phyloP scores from a whole-genome alignment of 306 rosid species.

The Cicer judaicum region DNA sequence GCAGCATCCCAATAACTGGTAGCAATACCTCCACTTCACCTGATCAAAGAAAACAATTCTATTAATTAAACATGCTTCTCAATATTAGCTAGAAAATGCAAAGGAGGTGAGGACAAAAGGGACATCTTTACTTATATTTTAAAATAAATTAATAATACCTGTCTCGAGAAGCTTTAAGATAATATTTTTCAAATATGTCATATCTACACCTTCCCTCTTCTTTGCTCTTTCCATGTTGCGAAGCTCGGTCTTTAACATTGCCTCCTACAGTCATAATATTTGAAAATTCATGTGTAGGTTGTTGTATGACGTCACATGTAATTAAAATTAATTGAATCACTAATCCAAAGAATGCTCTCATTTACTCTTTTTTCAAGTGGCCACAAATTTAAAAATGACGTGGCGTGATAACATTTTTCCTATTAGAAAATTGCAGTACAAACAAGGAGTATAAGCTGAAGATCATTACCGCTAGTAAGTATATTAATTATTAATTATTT shows the following conservation, averaged over 20 bases:
- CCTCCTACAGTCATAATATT: constrained; percentile 60
- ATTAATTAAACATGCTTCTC: constrained; percentile 30
- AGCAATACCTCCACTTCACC: constrained; percentile 97
- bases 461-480: constrained; percentile 7
- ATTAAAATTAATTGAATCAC: constrained; percentile 16
- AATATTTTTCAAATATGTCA: constrained; percentile 93
- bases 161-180: constrained; percentile 98
- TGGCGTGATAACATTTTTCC: constrained; percentile 26
- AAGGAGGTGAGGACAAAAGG: constrained; percentile 22
- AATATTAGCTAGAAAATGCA: constrained; percentile 23
- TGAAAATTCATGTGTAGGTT: constrained; percentile 34
- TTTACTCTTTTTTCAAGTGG: constrained; percentile 16
- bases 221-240: constrained; percentile 81
- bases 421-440: constrained; percentile 5
- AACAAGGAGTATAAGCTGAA: constrained; percentile 25
- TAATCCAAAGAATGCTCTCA: neutral
- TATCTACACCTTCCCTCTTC: constrained; percentile 96
- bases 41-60: constrained; percentile 42
- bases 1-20: constrained; percentile 96
- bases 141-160: constrained; percentile 52
- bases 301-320: neutral
- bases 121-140: constrained; percentile 21
- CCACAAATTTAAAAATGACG: neutral
- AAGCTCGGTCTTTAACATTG: constrained; percentile 81
- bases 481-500: constrained; percentile 11